Conservation (phyloP, 257 asterid genomes). For the Hygrophila difformis region DNA sequence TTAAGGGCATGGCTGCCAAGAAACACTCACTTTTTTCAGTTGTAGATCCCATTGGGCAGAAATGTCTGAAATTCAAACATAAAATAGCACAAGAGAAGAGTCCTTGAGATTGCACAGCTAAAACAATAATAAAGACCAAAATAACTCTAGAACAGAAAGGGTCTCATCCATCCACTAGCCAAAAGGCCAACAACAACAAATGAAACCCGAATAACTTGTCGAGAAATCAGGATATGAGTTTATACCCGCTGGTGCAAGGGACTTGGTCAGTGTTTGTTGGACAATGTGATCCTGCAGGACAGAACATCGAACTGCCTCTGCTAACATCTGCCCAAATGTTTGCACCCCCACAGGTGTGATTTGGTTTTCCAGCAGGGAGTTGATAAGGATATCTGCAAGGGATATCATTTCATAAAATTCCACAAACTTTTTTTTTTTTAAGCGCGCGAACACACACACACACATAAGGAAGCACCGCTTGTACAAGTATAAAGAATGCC, state of each 20-base stretch:
- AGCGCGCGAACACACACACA: too few species aligned
- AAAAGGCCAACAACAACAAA: too few species aligned
- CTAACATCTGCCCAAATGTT: constrained; percentile 9
- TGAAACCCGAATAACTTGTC: too few species aligned
- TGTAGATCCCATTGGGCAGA: constrained; percentile 1
- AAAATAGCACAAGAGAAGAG: background rate
- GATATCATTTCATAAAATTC: too few species aligned
- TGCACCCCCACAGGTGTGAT: constrained; percentile 10
- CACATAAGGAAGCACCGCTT: too few species aligned
- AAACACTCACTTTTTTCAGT: background rate
- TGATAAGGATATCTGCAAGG: constrained; percentile 8
- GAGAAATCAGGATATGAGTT: background rate
- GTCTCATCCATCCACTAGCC: too few species aligned
- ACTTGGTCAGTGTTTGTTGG: constrained; percentile 2
- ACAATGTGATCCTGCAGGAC: constrained; percentile 11
- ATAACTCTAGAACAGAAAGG: background rate
- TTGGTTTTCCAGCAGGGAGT: background rate
- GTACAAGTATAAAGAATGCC: background rate
- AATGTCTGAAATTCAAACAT: background rate
- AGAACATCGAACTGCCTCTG: background rate
- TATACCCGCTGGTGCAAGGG: constrained; percentile 4
- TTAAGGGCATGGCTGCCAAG: too few species aligned
- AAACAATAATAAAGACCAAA: background rate
- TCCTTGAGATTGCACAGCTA: background rate
- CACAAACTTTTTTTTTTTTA: too few species aligned